A percentile compares a stretch with the other conserved stretches of the same genome.
Conservation (phyloP, 1,284 basidiomycete species). For the Wolfiporia cocos region DNA sequence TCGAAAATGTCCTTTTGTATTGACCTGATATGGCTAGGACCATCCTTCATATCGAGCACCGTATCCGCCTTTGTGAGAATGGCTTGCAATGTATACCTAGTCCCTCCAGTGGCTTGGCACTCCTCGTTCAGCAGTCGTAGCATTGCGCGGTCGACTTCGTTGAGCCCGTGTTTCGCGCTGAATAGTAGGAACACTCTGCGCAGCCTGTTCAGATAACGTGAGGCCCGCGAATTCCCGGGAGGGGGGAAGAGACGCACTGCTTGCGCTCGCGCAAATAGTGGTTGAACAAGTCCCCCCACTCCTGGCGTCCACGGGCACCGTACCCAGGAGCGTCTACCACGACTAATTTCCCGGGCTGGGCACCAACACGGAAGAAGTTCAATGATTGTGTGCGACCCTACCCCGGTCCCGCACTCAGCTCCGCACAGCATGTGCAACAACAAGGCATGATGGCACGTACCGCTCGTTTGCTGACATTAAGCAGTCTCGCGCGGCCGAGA, state of each 20-base stretch:
- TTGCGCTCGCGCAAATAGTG: conserved; percentile 52
- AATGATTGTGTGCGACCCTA: conserved; percentile 66
- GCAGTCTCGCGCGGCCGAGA: conserved; percentile 46
- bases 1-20: conserved; percentile 37
- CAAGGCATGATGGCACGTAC: conserved; percentile 32
- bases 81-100: conserved; percentile 55
- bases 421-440: neutral
- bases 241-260: conserved; percentile 38
- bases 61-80: conserved; percentile 67
- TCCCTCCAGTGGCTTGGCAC: conserved; percentile 30
- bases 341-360: conserved; percentile 47
- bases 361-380: conserved; percentile 65
- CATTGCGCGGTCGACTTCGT: conserved; percentile 53
- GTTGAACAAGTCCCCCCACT: conserved; percentile 68
- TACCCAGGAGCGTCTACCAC: conserved; percentile 77
- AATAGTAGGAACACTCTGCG: conserved; percentile 64
- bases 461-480: conserved; percentile 61
- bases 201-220: conserved; percentile 37
- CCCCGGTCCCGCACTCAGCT: too few relatives aligned
- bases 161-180: conserved; percentile 59
- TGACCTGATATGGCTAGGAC: conserved; percentile 25
- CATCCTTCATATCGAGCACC: conserved; percentile 27
- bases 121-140: conserved; percentile 42
- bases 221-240: neutral
- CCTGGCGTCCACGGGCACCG: conserved; percentile 60